These are phyloP conservation scores for Candida insectalens DNA, from an alignment of 805 yeast species.

Conservation along the genomic window DNA sequence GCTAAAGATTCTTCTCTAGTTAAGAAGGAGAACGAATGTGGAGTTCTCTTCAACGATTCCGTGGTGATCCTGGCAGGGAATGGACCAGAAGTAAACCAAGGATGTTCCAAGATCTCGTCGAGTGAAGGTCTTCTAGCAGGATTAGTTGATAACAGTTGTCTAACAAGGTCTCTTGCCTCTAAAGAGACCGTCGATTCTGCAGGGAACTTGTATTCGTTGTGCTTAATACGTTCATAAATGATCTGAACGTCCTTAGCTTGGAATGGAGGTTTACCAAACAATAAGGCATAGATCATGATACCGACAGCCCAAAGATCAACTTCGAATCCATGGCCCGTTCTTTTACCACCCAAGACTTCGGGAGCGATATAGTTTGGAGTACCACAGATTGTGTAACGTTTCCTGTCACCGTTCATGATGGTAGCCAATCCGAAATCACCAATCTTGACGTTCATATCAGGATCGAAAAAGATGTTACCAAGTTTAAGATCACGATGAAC, in stretches of 20 bases:
- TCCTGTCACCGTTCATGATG: slow-evolving; percentile 59
- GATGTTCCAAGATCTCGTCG: slow-evolving; percentile 68
- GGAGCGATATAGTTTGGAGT: slow-evolving; percentile 99
- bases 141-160: slow-evolving; percentile 62
- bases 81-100: slow-evolving; percentile 72
- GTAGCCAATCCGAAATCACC: slow-evolving; percentile 99
- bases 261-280: slow-evolving; percentile 94
- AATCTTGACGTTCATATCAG: slow-evolving; percentile 85
- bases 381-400: slow-evolving; percentile 93
- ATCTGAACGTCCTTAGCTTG: slow-evolving; percentile 91
- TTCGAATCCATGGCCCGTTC: slow-evolving; percentile 83
- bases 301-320: slow-evolving; percentile 99
- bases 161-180: slow-evolving; percentile 66
- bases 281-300: slow-evolving; percentile 87
- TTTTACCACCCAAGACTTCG: slow-evolving; percentile 85
- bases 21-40: slow-evolving; percentile 44
- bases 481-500: slow-evolving; percentile 93
- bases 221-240: slow-evolving; percentile 86
- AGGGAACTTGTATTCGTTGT: slow-evolving; percentile 75
- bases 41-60: slow-evolving; percentile 52
- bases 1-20: slow-evolving; percentile 51
- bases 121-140: slow-evolving; percentile 78
- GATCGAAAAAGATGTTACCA: slow-evolving; percentile 92
- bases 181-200: slow-evolving; percentile 42
- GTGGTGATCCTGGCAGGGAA: slow-evolving; percentile 68